phyloP scores from a whole-genome alignment of 1,139 yeast species.

The Candida neerlandica region DNA sequence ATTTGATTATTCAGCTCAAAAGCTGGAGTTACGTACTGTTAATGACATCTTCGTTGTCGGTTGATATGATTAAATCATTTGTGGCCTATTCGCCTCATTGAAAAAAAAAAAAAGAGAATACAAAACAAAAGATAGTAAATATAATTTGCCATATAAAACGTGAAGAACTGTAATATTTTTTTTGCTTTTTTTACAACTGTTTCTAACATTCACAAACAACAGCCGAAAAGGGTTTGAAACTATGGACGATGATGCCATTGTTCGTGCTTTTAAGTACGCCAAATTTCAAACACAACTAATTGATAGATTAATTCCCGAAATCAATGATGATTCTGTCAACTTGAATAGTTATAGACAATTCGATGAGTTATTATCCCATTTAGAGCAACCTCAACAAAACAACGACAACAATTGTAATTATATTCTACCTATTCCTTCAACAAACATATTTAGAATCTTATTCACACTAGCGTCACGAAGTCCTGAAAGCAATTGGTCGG shows the following conservation, averaged over 20 bases:
- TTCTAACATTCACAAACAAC: neutral
- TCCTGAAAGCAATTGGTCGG: slow-evolving; percentile 30
- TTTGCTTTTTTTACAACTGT: too few species aligned
- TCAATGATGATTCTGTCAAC: slow-evolving; percentile 16
- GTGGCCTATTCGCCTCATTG: neutral
- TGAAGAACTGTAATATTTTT: too few species aligned
- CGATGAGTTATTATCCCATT: slow-evolving; percentile 31
- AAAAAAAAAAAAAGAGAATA: too few species aligned
- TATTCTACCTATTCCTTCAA: slow-evolving; percentile 24
- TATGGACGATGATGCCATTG: neutral
- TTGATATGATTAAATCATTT: neutral
- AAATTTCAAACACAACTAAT: slow-evolving; percentile 22
- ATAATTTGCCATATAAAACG: too few species aligned
- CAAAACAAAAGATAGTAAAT: too few species aligned
- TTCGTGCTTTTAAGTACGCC: slow-evolving; percentile 3
- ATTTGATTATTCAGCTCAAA: neutral
- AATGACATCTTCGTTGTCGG: slow-evolving; percentile 17
- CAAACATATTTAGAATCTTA: slow-evolving; percentile 29
- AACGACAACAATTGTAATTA: slow-evolving; percentile 2
- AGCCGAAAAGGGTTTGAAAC: too few species aligned
- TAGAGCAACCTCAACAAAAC: slow-evolving; percentile 20
- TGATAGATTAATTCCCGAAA: slow-evolving; percentile 29
- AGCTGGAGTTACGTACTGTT: slow-evolving; percentile 17
- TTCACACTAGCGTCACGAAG: slow-evolving; percentile 34
- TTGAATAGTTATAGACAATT: slow-evolving; percentile 29